phyloP scores from a whole-genome alignment of 2,329 filamentous ascomycete species.

The Polytolypa hystricis region DNA sequence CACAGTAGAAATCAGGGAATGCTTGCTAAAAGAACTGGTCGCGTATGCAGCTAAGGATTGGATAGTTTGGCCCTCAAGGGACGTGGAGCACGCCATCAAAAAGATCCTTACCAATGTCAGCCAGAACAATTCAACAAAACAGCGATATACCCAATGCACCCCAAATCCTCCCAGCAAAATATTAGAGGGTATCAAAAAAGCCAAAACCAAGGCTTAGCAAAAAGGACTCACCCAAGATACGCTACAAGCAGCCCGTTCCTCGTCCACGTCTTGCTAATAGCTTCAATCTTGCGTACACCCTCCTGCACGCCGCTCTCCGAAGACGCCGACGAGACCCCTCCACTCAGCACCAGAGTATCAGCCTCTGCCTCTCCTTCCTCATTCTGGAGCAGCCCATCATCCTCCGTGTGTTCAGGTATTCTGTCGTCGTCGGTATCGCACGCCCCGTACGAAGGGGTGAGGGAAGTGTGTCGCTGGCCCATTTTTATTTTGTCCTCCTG shows the following conservation, averaged over 20 bases:
- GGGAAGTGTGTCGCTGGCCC: slow-evolving; percentile 6
- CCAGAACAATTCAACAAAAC: neutral
- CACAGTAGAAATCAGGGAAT: slow-evolving; percentile 56
- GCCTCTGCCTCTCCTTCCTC: slow-evolving; percentile 5
- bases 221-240: slow-evolving; percentile 37
- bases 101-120: slow-evolving; percentile 35
- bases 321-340: slow-evolving; percentile 6
- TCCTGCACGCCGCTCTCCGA: slow-evolving; percentile 26
- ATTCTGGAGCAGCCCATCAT: slow-evolving; percentile 8
- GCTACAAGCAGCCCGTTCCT: slow-evolving; percentile 36
- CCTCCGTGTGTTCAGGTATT: slow-evolving; percentile 8
- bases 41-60: slow-evolving; percentile 52
- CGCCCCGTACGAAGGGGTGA: slow-evolving; percentile 10
- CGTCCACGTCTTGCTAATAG: slow-evolving; percentile 43
- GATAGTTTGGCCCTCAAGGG: slow-evolving; percentile 55
- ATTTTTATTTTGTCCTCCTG: slow-evolving; percentile 5
- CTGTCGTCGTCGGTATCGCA: slow-evolving; percentile 10
- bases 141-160: slow-evolving; percentile 4
- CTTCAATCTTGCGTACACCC: slow-evolving; percentile 43
- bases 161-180: too few species aligned
- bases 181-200: neutral
- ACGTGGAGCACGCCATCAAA: slow-evolving; percentile 54
- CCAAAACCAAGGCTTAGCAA: slow-evolving; percentile 5
- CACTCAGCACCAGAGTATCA: slow-evolving; percentile 5
- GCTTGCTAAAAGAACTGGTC: slow-evolving; percentile 52